These are phyloP conservation scores for Paratinospora sagittata DNA, from an alignment of 164 flowering plant genomes.

Conservation along the genomic window DNA sequence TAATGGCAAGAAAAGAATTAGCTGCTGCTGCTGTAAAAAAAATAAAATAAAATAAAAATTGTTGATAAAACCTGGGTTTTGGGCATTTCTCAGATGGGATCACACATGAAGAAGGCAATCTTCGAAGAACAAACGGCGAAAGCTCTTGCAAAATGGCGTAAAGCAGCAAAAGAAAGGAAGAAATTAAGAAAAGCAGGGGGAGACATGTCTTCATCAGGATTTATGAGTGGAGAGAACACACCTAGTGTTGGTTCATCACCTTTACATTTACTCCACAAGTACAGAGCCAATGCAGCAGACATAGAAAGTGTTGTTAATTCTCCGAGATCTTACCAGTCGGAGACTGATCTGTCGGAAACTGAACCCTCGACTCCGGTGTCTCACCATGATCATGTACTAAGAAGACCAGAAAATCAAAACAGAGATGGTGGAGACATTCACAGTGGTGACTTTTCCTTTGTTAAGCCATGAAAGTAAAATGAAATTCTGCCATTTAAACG, in stretches of 20 bases:
- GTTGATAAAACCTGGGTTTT: background rate
- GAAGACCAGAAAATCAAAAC: slow-evolving; percentile 9
- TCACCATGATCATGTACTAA: slow-evolving; percentile 5
- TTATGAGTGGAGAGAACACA: slow-evolving; percentile 43
- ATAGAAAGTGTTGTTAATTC: too few species aligned
- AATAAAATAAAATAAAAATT: too few species aligned
- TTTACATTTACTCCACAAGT: slow-evolving; percentile 41
- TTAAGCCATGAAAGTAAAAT: too few species aligned
- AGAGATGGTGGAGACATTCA: slow-evolving; percentile 21
- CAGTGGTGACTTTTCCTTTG: slow-evolving; percentile 26
- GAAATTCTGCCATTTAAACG: too few species aligned
- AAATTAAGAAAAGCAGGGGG: slow-evolving; percentile 28
- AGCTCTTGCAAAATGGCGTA: slow-evolving; percentile 60
- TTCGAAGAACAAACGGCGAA: too few species aligned
- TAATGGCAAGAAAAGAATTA: background rate
- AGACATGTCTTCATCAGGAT: too few species aligned
- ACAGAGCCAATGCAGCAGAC: slow-evolving; percentile 15
- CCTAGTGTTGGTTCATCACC: slow-evolving; percentile 48
- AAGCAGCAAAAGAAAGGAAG: slow-evolving; percentile 37
- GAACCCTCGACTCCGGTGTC: too few species aligned
- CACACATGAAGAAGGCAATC: slow-evolving; percentile 72
- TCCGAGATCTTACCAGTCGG: too few species aligned
- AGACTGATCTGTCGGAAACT: too few species aligned
- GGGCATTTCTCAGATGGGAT: slow-evolving; percentile 51
- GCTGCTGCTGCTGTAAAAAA: background rate